phyloP scores from a whole-genome alignment of 495 filamentous ascomycete species.

The Polyplosphaeria fusca region DNA sequence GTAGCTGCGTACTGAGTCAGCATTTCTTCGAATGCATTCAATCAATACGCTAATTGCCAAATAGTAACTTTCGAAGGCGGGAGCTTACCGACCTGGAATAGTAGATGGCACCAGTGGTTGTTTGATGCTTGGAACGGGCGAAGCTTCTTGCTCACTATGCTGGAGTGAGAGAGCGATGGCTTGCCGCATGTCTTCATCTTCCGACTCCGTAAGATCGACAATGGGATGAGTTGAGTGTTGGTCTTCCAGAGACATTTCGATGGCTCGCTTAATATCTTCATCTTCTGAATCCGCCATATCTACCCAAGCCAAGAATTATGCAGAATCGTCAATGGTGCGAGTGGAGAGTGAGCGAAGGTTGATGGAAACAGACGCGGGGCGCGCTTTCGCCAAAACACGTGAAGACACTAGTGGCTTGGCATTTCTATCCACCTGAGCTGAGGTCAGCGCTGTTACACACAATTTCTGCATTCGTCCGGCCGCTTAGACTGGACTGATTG shows the following conservation, averaged over 20 bases:
- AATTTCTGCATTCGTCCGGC: no score
- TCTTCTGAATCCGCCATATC: conserved; percentile 32
- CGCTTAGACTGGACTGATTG: no score
- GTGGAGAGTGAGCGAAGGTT: no score
- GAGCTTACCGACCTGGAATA: not conserved
- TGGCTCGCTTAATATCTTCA: conserved; percentile 36
- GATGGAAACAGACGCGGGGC: not conserved
- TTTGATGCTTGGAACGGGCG: not conserved
- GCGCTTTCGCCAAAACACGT: conserved; percentile 10
- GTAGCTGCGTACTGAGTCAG: not conserved
- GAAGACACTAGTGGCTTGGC: no score
- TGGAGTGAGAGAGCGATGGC: conserved; percentile 28
- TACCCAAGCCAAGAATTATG: no score
- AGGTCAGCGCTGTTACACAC: no score
- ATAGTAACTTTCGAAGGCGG: not conserved
- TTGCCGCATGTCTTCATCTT: conserved; percentile 24
- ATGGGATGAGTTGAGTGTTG: not conserved
- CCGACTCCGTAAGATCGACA: not conserved
- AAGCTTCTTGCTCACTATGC: not conserved
- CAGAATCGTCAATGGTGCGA: no score
- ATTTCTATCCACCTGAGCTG: no score
- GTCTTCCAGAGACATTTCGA: conserved; percentile 36
- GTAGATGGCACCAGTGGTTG: no score
- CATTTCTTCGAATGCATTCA: not conserved
- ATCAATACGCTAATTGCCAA: not conserved